Evolutionary conservation across 805 yeast genomes (phyloP), one percentile per base, ranked within the genome.

Genomic region (Starmerella lactis-condensi): DNA sequence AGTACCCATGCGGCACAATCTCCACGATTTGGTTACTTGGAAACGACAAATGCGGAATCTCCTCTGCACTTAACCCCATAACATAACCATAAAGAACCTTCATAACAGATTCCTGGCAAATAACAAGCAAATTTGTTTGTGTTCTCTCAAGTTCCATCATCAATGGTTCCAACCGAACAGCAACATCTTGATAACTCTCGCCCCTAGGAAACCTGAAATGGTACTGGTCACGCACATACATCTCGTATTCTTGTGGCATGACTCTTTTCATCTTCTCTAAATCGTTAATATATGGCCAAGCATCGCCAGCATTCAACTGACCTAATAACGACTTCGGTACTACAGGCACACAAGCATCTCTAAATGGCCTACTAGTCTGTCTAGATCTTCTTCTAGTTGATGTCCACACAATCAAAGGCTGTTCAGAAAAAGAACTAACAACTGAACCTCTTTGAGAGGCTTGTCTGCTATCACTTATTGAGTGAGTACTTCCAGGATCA

Each of bases 181-280:
- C 96, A 35, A 89, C 63, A 53, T 89, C 99, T 54, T 89, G 98
- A 50, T 82, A 89, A 30, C 91, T 77, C 56, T 89, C 99, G 0
- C 92, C 81, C 30, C 96, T 64, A 2, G 93, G 78, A 50, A 68
- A 89, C 37, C 98, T 62, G 50, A 75, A 85, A 54, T 89, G 95
- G 49, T 89, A 89, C 2, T 94, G 94, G 51, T 85, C 95, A 37
- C 61, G 54, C 35, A 55, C 34, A 48, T 70, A 76, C 43, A 65
- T 71, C 38, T 59, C 64, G 48, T 64, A 76, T 41, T 83, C 94
- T 2, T 61, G 63, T 0, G 92, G 89, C 48, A 59, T 79, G 39
- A 60, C 58, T 23, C 51, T 49, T 41, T 62, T 52, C 34, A 85
- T 63, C 50, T 77, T 74, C 11, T 60, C 69, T 17, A 17, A 15